Evolutionary conservation across 208 protist genomes (phyloP), one percentile per base, ranked within the genome.

Genomic region (Blechomonas ayalai): DNA sequence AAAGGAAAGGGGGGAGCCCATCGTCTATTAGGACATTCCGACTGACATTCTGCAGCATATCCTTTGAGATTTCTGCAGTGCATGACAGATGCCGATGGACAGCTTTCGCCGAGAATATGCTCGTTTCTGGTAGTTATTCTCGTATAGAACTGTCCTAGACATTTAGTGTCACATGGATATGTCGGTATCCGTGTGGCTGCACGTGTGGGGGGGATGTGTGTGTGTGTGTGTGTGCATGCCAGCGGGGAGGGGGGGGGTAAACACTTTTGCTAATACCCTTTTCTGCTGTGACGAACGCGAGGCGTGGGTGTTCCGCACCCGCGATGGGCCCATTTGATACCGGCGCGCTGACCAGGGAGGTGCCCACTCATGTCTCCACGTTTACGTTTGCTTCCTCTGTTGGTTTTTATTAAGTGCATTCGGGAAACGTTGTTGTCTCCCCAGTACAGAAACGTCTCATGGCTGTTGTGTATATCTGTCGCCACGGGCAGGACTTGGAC

Each of bases 401-500:
- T 22, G 31, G 18, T 10, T 40, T 24, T 3, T 12, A 38, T 42
- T 6, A 25, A 48, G 7, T 5, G 26, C 31, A 4, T 13, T 20
- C 10, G 7, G 16, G 18, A n/a, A 15, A 16, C 9, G 10, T 48
- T 8, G 9, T 47, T 16, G 4, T 47, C 5, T 7, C n/a, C 19
- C 22, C 13, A 28, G 8, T 8, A 9, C 13, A 19, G 20, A 12
- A 18, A 3, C 36, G n/a, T 2, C 20, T 26, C 1, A 82, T 86
- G 81, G 70, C 81, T 1, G 36, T 61, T 35, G 57, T 95, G 44
- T 66, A 82, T 38, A 32, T 92, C 0, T 91, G 83, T 54, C 69
- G 88, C 22, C 88, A 95, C 47, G 88, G 88, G n/a, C 83, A 95
- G 54, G 81, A 95, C 57, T 53, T 81, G 49, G 83, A 95, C 59